Base-by-base conservation (phyloP, 306 rosid species). In the Glycine latifolia region DNA sequence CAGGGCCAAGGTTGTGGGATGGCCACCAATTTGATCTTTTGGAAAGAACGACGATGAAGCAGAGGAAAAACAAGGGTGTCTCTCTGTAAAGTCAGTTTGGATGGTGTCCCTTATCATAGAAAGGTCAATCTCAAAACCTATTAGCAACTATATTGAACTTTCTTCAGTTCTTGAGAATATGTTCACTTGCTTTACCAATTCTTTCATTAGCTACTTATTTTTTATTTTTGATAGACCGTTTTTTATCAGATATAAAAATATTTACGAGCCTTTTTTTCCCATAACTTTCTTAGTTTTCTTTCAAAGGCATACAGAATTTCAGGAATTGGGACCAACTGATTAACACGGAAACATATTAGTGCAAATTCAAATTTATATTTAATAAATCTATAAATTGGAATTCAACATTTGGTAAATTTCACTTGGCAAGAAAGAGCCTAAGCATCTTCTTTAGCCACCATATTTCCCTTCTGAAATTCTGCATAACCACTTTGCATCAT, bases 11-110 rank as follows among this genome's bases (percentile, higher is more conserved):
- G 97, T 91, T 81, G 99, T 95, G 76, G 99, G 99, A 83, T 95
- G 98, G 99, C 99, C 99, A 73, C 99, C 99, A 75, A 93, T 95
- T 79, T 88, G 99, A 85, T 93, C 99, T 6, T 95, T 88, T 67
- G 80, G 98, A 67, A 95, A 95, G 89, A 95, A 86, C 87, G 87
- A 70, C 41, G 93, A 89, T 55, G 94, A 90, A 63, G 86, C 78
- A 47, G 92, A 89, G 10, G 96, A 84, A 2, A 95, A 95, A 83
- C 26, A 84, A 7, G 93, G 92, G 17, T 90, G 95, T 88, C 87
- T 92, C 33, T 95, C 89, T 89, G 91, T 95, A 3, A 95, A 85
- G 97, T 95, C 13, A 91, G 99, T 89, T 93, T 93, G 99, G 98
- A 93, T 78, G 99, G 98, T 79, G 99, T 98, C 63, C 99, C 99